Conservation (phyloP, 805 yeast species). For the Suhomyces sp. region DNA sequence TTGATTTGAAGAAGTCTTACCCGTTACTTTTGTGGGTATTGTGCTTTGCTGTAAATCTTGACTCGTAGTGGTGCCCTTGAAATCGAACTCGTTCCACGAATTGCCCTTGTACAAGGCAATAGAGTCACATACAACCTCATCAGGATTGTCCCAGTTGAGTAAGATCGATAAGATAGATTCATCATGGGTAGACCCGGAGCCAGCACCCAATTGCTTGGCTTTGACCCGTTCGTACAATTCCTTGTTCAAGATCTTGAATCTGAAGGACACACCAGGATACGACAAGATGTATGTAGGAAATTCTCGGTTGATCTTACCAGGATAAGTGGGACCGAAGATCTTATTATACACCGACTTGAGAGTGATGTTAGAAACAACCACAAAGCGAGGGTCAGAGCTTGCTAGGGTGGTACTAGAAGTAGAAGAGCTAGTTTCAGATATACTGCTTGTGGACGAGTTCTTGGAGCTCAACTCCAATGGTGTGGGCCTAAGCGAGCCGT, state of each 20-base stretch:
- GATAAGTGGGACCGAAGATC: conserved; percentile 62
- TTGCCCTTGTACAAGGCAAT: conserved; percentile 42
- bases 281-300: conserved; percentile 42
- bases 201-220: not conserved
- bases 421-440: conserved; percentile 6
- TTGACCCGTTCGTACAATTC: conserved; percentile 16
- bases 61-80: conserved; percentile 2
- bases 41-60: too few relatives aligned
- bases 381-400: conserved; percentile 21
- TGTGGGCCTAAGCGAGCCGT: conserved; percentile 4
- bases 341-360: conserved; percentile 46
- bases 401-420: not conserved
- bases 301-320: conserved; percentile 40
- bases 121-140: conserved; percentile 37
- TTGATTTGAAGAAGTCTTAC: not conserved
- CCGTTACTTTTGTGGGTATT: too few relatives aligned
- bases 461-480: not conserved
- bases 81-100: conserved; percentile 25
- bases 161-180: conserved; percentile 27
- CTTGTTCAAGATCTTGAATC: conserved; percentile 32
- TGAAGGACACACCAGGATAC: conserved; percentile 58
- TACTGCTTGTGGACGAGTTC: conserved; percentile 2
- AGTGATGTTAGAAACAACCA: conserved; percentile 17
- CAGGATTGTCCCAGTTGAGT: conserved; percentile 31
- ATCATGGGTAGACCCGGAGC: conserved; percentile 12